A percentile compares a stretch with the other conserved stretches of the same genome.
phyloP scores from a whole-genome alignment of 2,329 filamentous ascomycete genomes.

The Fusarium tupiense region DNA sequence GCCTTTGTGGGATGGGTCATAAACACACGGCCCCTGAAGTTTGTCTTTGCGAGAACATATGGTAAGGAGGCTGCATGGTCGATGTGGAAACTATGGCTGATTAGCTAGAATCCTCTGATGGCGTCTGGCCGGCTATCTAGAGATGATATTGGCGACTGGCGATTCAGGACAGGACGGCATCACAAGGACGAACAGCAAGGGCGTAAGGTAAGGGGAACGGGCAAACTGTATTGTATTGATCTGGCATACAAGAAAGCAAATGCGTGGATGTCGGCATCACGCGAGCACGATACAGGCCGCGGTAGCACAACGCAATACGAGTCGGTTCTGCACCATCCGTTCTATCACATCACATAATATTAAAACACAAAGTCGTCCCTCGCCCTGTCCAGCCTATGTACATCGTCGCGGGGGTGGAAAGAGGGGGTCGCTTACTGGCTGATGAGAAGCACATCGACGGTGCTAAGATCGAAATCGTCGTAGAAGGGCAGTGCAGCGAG shows the following conservation, averaged over 20 bases:
- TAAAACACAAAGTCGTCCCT: slow-evolving; percentile 40
- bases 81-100: slow-evolving; percentile 82
- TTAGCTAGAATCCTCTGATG: slow-evolving; percentile 39
- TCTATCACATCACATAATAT: slow-evolving; percentile 41
- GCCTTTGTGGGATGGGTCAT: slow-evolving; percentile 99
- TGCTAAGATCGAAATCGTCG: slow-evolving; percentile 97
- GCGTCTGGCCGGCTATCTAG: slow-evolving; percentile 15
- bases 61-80: slow-evolving; percentile 99
- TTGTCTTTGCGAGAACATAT: slow-evolving; percentile 97
- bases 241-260: slow-evolving; percentile 46
- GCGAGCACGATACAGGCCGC: slow-evolving; percentile 29
- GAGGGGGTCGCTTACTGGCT: slow-evolving; percentile 83
- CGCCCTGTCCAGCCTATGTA: slow-evolving; percentile 43
- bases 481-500: slow-evolving; percentile 95
- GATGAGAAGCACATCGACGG: slow-evolving; percentile 94
- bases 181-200: slow-evolving; percentile 41
- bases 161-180: slow-evolving; percentile 41
- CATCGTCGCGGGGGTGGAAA: slow-evolving; percentile 32
- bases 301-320: neutral
- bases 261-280: slow-evolving; percentile 43
- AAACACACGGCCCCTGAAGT: slow-evolving; percentile 95
- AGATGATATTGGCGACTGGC: slow-evolving; percentile 19
- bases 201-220: slow-evolving; percentile 37
- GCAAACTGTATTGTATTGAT: slow-evolving; percentile 52
- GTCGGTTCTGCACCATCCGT: slow-evolving; percentile 18